Base-by-base conservation (phyloP, 208 protist species). In the Leishmania braziliensis region DNA sequence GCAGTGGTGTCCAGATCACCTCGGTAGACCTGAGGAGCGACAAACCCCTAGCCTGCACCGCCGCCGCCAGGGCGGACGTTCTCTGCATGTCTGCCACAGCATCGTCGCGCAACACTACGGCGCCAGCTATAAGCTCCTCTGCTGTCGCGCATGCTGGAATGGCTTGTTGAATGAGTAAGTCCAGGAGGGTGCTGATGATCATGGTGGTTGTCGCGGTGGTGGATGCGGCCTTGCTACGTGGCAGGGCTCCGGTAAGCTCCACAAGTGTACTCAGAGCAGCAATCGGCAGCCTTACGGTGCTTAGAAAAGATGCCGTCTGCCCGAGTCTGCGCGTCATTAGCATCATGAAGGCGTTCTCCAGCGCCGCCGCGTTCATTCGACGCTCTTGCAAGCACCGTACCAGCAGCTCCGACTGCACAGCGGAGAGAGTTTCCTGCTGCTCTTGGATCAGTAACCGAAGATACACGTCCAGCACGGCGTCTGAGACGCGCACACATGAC, bases 241-340 rank as follows among this genome's bases (percentile, higher is more conserved):
- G 77, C 63, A 87, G 56, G 10, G 54, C 36, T 2, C 60, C 39
- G 12, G 84, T 68, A n/a, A 83, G 33, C 62, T 77, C 79, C n/a
- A 84, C 73, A 75, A 78, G 78, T 1, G 39, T 14, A 71, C 76
- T 69, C 53, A 87, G 70, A 54, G 79, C 68, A 54, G 60, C 33
- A 12, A 69, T 50, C 29, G 84, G 79, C 53, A 87, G 62, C 39
- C 36, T 46, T 51, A 69, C 74, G 33, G 48, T 50, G 14, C 5
- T 62, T 20, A 87, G 43, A 20, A 87, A 73, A 3, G 84, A 46
- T 50, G 79, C 71, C 0, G 73, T 66, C 74, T 87, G 84, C 0
- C 93, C 93, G 14, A 95, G 77, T 9, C 90, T 87, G 2, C 92
- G 90, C n/a, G 91, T 87, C 79, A 92, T 71, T 10, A 97, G 85